Percentiles rank a stretch among this genome's conserved stretches.
phyloP scores from a whole-genome alignment of 1,284 basidiomycete genomes.

The Boletus semigastroideus region DNA sequence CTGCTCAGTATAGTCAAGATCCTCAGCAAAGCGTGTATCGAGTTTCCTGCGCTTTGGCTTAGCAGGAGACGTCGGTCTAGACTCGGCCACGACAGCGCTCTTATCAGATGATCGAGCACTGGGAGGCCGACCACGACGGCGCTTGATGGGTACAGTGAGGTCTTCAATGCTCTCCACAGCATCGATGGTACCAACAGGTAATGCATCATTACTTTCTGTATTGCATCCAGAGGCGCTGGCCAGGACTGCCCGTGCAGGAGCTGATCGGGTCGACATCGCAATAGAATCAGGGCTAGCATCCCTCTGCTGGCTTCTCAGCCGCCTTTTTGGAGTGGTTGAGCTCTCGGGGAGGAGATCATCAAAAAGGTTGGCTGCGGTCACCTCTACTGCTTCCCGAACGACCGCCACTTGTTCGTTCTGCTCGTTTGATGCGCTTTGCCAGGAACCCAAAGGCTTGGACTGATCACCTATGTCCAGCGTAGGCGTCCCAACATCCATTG shows the following conservation, averaged over 20 bases:
- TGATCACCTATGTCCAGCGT: constrained; percentile 17
- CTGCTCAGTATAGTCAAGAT: constrained; percentile 1
- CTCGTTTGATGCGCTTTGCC: constrained; percentile 15
- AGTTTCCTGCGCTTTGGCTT: constrained; percentile 31
- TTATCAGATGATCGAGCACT: constrained; percentile 13
- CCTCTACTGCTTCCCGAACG: constrained; percentile 8
- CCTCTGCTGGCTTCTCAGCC: constrained; percentile 12
- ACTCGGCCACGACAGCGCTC: constrained; percentile 5
- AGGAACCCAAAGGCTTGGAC: constrained; percentile 19
- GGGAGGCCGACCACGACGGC: constrained; percentile 27
- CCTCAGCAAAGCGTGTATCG: constrained; percentile 16
- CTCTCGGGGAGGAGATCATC: constrained; percentile 27
- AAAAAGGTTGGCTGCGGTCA: constrained; percentile 34
- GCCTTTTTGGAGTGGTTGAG: constrained; percentile 20
- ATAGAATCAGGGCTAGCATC: constrained; percentile 15
- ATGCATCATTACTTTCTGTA: constrained; percentile 6
- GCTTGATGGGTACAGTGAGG: constrained; percentile 20
- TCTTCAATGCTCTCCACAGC: constrained; percentile 10
- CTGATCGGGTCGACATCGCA: constrained; percentile 16
- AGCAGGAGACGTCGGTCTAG: constrained; percentile 8
- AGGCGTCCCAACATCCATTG: constrained; percentile 28
- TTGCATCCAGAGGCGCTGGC: constrained; percentile 9
- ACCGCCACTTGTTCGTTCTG: constrained; percentile 14
- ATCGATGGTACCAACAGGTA: constrained; percentile 4
- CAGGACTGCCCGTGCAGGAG: constrained; percentile 18